A percentile compares a stretch with the other conserved stretches of the same genome.
Evolutionary conservation across 1,284 basidiomycete genomes (phyloP).

Genomic region (Serendipita sp.): DNA sequence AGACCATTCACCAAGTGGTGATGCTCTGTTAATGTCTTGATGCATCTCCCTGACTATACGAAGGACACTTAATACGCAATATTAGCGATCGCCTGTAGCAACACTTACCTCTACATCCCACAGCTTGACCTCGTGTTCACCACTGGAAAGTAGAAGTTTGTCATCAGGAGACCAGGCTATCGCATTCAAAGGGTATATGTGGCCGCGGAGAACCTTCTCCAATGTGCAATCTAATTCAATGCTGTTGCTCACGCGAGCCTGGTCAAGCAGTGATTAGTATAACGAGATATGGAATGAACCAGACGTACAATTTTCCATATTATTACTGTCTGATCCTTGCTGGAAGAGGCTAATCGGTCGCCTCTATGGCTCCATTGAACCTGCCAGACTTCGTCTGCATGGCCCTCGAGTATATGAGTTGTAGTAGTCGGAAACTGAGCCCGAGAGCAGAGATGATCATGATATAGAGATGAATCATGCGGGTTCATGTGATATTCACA

Average conservation of each 20-base stretch:
- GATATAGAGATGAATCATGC: conserved; percentile 65
- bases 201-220: conserved; percentile 53
- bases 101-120: conserved; percentile 69
- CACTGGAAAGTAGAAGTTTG: conserved; percentile 61
- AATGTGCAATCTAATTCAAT: conserved; percentile 44
- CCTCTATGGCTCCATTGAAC: conserved; percentile 91
- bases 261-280: conserved; percentile 1
- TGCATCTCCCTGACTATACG: conserved; percentile 50
- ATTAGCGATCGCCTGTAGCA: background rate
- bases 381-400: conserved; percentile 91
- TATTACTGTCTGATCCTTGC: conserved; percentile 75
- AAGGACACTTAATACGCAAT: background rate
- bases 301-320: conserved; percentile 73
- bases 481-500: conserved; percentile 70
- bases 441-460: conserved; percentile 72
- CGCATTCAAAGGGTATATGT: conserved; percentile 61
- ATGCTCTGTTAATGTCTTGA: conserved; percentile 41
- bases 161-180: conserved; percentile 88
- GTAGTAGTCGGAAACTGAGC: conserved; percentile 73
- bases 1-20: conserved; percentile 77
- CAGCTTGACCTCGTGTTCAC: conserved; percentile 67
- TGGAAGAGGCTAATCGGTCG: conserved; percentile 68
- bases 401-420: conserved; percentile 71
- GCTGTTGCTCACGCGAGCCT: conserved; percentile 27
- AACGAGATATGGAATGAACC: conserved; percentile 7